Evolutionary conservation across 352 stramenopile genomes (phyloP), one percentile per base, ranked within the genome.

Genomic region (Pythium brassicae): DNA sequence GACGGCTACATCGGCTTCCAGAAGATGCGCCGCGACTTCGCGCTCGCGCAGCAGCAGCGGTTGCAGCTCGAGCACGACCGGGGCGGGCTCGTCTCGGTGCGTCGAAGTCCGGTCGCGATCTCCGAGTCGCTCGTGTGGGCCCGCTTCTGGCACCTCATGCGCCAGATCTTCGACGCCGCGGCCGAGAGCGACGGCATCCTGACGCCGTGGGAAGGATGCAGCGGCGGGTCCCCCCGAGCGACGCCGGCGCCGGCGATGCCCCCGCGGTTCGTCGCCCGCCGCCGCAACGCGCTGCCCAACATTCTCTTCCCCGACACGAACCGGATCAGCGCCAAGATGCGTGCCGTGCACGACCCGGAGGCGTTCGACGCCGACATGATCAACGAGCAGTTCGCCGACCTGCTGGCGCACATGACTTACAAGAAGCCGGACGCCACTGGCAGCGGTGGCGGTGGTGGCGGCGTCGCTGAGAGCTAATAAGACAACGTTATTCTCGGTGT

Each of bases 141-240:
- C 14, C 69, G 83, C 4, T 93, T 88, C 20, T 93, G 83, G 83
- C 77, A 93, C 37, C 63, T 93, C 32, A 93, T 89, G 81, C 75
- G 76, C 2, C 83, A 93, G 62, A 46, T 90, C 27, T 70, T 87
- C 47, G 83, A 93, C 32, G 83, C 83, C 1, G 71, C 69, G 25
- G 68, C 72, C 4, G 75, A 91, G 51, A 87, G 77, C 34, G 72
- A 83, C 23, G 80, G 83, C 3, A 73, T 90, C 39, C 46, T 85
- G 20, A 84, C 73, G 17, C 68, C 75, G 7, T 87, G 76, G 76
- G 68, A 83, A 42, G 75, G 67, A n/a, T n/a, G n/a, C 3, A 56
- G 61, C 22, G 54, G 59, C 25, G 52, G 60, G 17, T 75, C 76
- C 50, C 71, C 71, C 32, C 61, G 67, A 11, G 57, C 65, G 2